Percentiles rank a stretch among this genome's conserved stretches.
Conservation (phyloP, 192 early-diverging fungal species). For the Dimargaris cristalligena region DNA sequence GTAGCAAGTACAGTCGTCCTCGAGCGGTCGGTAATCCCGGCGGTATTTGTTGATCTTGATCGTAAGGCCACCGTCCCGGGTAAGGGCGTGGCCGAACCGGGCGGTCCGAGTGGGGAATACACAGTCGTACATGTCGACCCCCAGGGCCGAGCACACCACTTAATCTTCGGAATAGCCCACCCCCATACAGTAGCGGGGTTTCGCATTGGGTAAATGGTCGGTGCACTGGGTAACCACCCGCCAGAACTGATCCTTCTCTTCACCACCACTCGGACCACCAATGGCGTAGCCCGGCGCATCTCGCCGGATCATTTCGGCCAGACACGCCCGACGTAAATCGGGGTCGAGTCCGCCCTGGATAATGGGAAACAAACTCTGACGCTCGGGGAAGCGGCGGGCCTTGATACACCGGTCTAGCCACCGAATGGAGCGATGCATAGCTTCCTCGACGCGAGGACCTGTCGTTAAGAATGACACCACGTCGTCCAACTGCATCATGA, state of each 20-base stretch:
- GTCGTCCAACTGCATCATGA: conserved; percentile 87
- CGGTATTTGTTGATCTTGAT: conserved; percentile 43
- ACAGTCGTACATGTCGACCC: conserved; percentile 85
- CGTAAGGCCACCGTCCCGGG: conserved; percentile 45
- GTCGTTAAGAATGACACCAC: conserved; percentile 69
- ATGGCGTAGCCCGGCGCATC: conserved; percentile 72
- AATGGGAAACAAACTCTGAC: conserved; percentile 77
- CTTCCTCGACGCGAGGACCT: conserved; percentile 71
- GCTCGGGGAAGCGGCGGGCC: conserved; percentile 47
- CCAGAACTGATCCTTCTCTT: conserved; percentile 77
- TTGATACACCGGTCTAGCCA: conserved; percentile 75
- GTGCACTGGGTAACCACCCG: conserved; percentile 65
- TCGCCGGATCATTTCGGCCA: conserved; percentile 64
- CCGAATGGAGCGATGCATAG: conserved; percentile 74
- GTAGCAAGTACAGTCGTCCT: conserved; percentile 55
- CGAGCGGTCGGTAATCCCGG: conserved; percentile 51
- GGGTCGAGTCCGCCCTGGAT: conserved; percentile 70
- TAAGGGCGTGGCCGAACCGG: conserved; percentile 73
- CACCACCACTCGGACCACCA: conserved; percentile 73
- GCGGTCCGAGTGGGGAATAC: conserved; percentile 81
- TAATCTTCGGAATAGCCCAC: conserved; percentile 74
- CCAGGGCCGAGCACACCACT: conserved; percentile 70
- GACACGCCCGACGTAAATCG: conserved; percentile 48
- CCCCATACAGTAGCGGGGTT: conserved; percentile 87
- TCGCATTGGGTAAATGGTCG: conserved; percentile 56